A percentile compares a stretch with the other conserved stretches of the same genome.
These are phyloP conservation scores for Leavenworthia alabamica DNA, from an alignment of 345 rosid species.

Conservation along the genomic window DNA sequence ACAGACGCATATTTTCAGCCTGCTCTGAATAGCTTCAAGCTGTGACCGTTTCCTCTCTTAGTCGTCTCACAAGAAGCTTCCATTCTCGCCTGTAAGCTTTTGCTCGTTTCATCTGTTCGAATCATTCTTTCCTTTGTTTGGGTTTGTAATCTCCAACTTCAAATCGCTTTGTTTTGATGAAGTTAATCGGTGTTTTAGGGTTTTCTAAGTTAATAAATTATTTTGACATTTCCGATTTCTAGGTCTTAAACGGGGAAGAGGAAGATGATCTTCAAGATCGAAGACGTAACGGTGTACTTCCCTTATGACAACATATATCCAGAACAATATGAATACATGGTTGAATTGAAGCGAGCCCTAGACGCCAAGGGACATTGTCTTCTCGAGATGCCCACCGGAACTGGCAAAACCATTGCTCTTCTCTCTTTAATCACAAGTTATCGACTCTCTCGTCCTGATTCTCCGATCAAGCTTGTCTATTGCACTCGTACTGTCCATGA, in stretches of 20 bases:
- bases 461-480: constrained; percentile 75
- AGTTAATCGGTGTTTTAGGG: no score
- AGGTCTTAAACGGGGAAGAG: constrained; percentile 11
- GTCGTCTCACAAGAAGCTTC: no score
- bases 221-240: background rate
- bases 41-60: no score
- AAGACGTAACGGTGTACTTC: constrained; percentile 80
- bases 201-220: no score
- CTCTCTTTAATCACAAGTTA: constrained; percentile 93
- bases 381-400: constrained; percentile 98
- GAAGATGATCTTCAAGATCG: constrained; percentile 80
- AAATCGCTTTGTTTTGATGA: no score
- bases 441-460: constrained; percentile 55
- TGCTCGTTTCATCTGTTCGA: no score
- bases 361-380: constrained; percentile 99
- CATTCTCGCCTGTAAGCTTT: no score
- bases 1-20: no score
- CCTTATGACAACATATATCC: constrained; percentile 95
- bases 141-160: no score
- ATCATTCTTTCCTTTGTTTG: no score
- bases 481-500: constrained; percentile 98
- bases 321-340: constrained; percentile 87
- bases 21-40: no score
- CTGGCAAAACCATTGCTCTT: constrained; percentile 92
- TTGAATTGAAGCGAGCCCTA: constrained; percentile 85